Percentiles rank a stretch among this genome's conserved stretches.
Evolutionary conservation across 768 basidiomycete species (phyloP).

Genomic region (Suillus discolor): DNA sequence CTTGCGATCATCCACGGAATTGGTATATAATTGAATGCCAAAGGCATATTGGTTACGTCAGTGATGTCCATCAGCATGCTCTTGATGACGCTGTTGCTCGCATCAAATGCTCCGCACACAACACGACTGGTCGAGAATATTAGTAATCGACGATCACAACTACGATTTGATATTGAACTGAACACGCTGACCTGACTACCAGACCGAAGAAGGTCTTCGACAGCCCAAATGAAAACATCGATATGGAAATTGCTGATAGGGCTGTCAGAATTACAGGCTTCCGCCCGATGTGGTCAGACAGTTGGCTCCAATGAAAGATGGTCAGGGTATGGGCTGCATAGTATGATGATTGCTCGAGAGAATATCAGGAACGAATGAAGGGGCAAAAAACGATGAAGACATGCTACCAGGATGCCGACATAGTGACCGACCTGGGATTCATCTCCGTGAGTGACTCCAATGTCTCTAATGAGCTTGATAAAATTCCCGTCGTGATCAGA

Average conservation of each 20-base stretch:
- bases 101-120: slow-evolving; percentile 51
- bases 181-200: slow-evolving; percentile 37
- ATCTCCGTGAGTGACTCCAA: slow-evolving; percentile 43
- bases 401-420: slow-evolving; percentile 47
- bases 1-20: slow-evolving; percentile 45
- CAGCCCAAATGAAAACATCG: slow-evolving; percentile 50
- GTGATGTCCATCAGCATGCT: slow-evolving; percentile 48
- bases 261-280: slow-evolving; percentile 50
- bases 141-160: neutral
- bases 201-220: slow-evolving; percentile 47
- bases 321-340: slow-evolving; percentile 50
- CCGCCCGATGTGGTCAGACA: slow-evolving; percentile 51
- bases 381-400: slow-evolving; percentile 18
- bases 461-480: slow-evolving; percentile 28
- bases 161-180: neutral
- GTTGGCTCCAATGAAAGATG: slow-evolving; percentile 49
- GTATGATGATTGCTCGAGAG: slow-evolving; percentile 46
- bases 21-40: slow-evolving; percentile 63
- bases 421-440: slow-evolving; percentile 49
- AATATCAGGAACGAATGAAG: slow-evolving; percentile 28
- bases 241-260: slow-evolving; percentile 43
- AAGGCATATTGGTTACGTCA: slow-evolving; percentile 31
- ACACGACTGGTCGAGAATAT: slow-evolving; percentile 34
- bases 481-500: neutral
- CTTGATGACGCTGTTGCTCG: slow-evolving; percentile 54